Base-by-base conservation (phyloP, 1,139 yeast species). In the Diutina ranongensis region DNA sequence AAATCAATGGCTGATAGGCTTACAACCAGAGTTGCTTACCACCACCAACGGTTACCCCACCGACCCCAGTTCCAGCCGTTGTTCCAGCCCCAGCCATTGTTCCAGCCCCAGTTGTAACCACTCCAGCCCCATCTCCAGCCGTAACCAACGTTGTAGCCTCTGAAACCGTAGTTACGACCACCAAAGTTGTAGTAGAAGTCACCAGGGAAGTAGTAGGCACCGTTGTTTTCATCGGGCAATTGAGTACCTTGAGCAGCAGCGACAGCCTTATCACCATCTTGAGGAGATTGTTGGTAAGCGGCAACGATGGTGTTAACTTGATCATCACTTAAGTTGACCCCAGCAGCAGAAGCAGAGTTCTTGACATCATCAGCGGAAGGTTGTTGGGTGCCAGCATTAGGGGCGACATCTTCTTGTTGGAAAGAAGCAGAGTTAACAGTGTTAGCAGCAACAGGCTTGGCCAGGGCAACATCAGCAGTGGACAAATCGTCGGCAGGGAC, bases 41-140 rank as follows among this genome's bases (percentile, higher is more conserved):
- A 22, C 31, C 20, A 18, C 20, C 20, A n/a, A 21, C 36, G 21
- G 36, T 34, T 16, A 15, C 36, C 42, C 32, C 33, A 38, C 18
- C 21, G 3, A 3, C 32, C 25, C 21, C 33, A 25, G 21, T 32
- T 32, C 31, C 42, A 22, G 42, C 18, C 22, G 28, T n/a, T 2
- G 2, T 28, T 28, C 40, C 40, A 35, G 28, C 40, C 40, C 40
- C 33, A 38, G 31, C 21, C 4, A 16, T 20, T 13, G n/a, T 27
- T 27, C 40, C 40, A 35, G 36, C 36, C 36, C 18, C 20, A 5
- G 21, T 10, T 9, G 27, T 16, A 13, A 8, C 31, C 32, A 13
- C 42, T 32, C 42, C 42, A 38, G 33, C 42, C 42, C 32, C 33
- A 38, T 16, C 28, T 22, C 42, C 42, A 38, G 20, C 31, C 31